Evolutionary conservation across 1,284 basidiomycete species (phyloP), one percentile per base, ranked within the genome.

Genomic region (Heterobasidion irregulare): DNA sequence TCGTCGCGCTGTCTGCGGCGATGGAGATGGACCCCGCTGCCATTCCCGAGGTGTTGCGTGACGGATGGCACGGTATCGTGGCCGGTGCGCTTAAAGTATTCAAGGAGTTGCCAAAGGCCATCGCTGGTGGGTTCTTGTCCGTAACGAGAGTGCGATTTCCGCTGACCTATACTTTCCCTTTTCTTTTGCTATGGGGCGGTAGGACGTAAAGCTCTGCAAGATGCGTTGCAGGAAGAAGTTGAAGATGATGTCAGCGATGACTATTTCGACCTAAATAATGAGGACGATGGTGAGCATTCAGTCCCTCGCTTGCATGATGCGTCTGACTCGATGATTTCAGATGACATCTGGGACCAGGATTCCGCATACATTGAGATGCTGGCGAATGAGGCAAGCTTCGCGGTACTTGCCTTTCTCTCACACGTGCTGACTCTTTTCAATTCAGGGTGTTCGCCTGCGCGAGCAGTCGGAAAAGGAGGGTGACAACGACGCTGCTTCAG

Each of bases 281-380:
- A 83, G 59, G 82, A 89, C 57, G 86, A 91, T 65, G 87, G 83
- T 85, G 55, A 57, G 75, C 64, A 47, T 49, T 54, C 35, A 35
- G 0, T 51, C 36, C 12, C 13, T 49, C 58, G 50, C n/a, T 12
- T 16, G 26, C 9, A 33, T 46, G 16, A 52, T 63, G 47, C 55
- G 53, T 41, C 38, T 41, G 38, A 41, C 38, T 41, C 10, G 26
- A 26, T 26, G 57, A 57, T 58, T 55, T 34, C 61, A 83, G 84
- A 85, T 62, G 89, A 91, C 65, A 87, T 92, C 15, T 91, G 86
- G 84, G 89, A 92, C 63, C 85, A 89, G 57, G 89, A 92, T 61
- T 89, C 88, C 2, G 86, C 84, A 2, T 91, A 91, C 65, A 74
- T 91, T 51, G 89, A 92, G 67, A 75, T 89, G 77, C 76, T 92